Conservation (phyloP, 345 rosid genomes). For the Carallia pectinifolia region DNA sequence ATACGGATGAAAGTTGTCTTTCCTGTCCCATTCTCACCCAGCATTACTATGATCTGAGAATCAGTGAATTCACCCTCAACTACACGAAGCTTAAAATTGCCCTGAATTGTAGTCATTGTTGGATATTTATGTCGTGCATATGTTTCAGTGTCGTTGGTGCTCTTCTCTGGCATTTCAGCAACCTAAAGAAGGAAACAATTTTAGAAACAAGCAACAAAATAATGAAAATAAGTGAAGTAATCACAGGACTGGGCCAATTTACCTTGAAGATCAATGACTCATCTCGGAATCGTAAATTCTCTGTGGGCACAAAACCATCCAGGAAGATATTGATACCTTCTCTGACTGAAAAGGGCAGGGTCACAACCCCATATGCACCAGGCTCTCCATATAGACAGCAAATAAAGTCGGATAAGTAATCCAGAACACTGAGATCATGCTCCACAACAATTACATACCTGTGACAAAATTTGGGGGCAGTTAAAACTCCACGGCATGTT, state of each 20-base stretch:
- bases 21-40: conserved; percentile 99
- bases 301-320: conserved; percentile 96
- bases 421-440: conserved; percentile 98
- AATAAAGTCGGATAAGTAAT: conserved; percentile 94
- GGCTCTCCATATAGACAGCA: conserved; percentile 98
- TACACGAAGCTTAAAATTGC: conserved; percentile 73
- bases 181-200: conserved; percentile 51
- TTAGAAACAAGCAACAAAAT: background rate
- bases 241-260: conserved; percentile 2
- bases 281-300: conserved; percentile 88
- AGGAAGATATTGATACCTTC: conserved; percentile 95
- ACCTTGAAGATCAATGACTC: conserved; percentile 96
- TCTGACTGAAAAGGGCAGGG: conserved; percentile 95
- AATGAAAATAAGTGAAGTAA: background rate
- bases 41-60: conserved; percentile 95
- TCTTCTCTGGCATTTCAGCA: conserved; percentile 95
- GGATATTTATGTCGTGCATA: conserved; percentile 96
- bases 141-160: conserved; percentile 80
- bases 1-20: conserved; percentile 96
- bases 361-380: conserved; percentile 98
- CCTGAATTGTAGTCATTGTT: conserved; percentile 84
- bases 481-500: background rate
- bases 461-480: conserved; percentile 22
- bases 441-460: conserved; percentile 98
- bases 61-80: conserved; percentile 97